Evolutionary conservation across 805 yeast species (phyloP), one percentile per base, ranked within the genome.

Genomic region (Pichia deserticola): DNA sequence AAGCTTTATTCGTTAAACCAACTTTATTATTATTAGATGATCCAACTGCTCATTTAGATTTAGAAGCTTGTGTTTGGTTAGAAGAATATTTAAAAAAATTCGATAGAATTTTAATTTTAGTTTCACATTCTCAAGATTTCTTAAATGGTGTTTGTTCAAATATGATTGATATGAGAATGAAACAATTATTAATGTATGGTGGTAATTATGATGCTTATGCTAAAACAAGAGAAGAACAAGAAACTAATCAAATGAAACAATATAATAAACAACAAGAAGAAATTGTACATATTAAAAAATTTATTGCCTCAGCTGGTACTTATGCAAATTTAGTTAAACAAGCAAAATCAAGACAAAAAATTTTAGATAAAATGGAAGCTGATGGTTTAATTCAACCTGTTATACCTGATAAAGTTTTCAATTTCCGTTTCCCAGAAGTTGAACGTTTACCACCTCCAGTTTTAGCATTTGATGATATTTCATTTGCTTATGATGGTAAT

Each of bases 21-120:
- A 90, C 98, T 46, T 74, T 93, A 60, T 76, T 93, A 65, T 75
- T 93, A 61, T 81, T 93, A 69, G 99, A 93, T 76, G 99, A 93
- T 72, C 99, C 99, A 63, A 93, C 99, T 58, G 99, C 99, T 48
- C 99, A 93, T 74, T 87, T 93, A 80, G 99, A 93, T 76, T 79
- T 93, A 68, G 97, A 90, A 73, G 99, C 99, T 52, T 92, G 98
- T 84, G 99, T 93, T 66, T 93, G 99, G 99, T 79, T 93, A 70
- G 99, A 93, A 77, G 98, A 90, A 75, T 93, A 93, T 73, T 79
- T 93, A 66, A 92, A 89, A 77, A 78, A 89, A 69, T 93, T 86
- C 70, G 97, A 93, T 72, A 83, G 95, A 68, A 90, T 89, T 56
- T 79, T 93, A 71, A 90, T 93, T 43, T 76, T 93, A 55, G 97